phyloP scores from a whole-genome alignment of 169 alveolate genomes.

The Plasmodium blacklocki region DNA sequence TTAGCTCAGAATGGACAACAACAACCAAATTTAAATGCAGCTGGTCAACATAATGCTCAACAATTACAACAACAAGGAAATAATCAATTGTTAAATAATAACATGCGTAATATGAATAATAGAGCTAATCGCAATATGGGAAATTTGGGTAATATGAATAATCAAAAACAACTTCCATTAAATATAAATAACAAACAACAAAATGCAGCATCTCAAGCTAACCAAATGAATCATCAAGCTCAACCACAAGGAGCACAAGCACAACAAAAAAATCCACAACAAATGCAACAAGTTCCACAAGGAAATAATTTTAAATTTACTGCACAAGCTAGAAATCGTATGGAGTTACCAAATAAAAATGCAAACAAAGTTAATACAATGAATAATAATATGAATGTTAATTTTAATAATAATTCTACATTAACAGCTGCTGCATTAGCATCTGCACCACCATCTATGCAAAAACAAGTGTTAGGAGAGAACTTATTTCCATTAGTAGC shows the following conservation, averaged over 20 bases:
- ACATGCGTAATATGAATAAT: conserved; percentile 65
- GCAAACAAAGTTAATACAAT: conserved; percentile 42
- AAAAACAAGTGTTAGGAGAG: conserved; percentile 96
- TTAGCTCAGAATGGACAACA: conserved; percentile 27
- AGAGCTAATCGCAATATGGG: conserved; percentile 44
- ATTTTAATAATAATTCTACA: conserved; percentile 78
- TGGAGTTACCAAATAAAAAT: conserved; percentile 74
- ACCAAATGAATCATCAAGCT: conserved; percentile 24
- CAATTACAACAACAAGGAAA: conserved; percentile 38
- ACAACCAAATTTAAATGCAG: conserved; percentile 31
- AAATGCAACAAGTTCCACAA: conserved; percentile 46
- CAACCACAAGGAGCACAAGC: conserved; percentile 25
- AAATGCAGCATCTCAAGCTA: conserved; percentile 3
- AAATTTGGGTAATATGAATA: conserved; percentile 29
- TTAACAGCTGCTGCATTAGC: conserved; percentile 89
- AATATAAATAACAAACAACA: conserved; percentile 36
- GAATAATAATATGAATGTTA: conserved; percentile 54
- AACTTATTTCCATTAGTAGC: conserved; percentile 93
- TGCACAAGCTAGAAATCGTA: conserved; percentile 88
- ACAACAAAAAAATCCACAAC: conserved; percentile 46
- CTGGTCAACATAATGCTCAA: conserved; percentile 17
- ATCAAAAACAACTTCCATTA: conserved; percentile 59
- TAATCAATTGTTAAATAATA: conserved; percentile 47
- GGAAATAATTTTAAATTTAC: conserved; percentile 83
- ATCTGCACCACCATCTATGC: conserved; percentile 91